Evolutionary conservation across 768 basidiomycete species (phyloP), one percentile per base, ranked within the genome.

Genomic region (Tulasnella calospora): DNA sequence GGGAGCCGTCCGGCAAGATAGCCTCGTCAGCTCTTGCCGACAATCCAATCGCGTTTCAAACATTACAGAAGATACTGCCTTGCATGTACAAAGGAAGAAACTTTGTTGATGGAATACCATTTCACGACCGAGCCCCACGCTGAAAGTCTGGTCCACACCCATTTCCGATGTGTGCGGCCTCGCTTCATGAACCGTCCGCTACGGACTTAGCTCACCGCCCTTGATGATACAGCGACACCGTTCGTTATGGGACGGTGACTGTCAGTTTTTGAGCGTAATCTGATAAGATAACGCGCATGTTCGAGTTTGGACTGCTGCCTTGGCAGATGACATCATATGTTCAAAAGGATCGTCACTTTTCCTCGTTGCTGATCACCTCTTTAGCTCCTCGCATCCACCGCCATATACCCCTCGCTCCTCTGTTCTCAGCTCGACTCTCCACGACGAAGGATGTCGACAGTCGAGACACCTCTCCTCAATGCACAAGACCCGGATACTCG

Each of bases 381-480:
- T 27, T 67, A 30, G 44, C 44, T 33, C 33, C 21, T 51, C 23
- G 1, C n/a, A 40, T 73, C 27, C 46, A 74, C 44, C 51, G n/a
- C 44, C n/a, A 0, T 21, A 33, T 74, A 35, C 33, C 44, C 44
- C 73, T 13, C 38, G 23, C 73, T 27, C 40, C 44, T 35, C 51
- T 44, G 44, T 47, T 33, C 40, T 51, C 73, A 47, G 9, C 72
- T 7, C 27, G 44, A 44, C 27, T 46, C 23, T 10, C 33, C 19
- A 15, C 44, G 44, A 55, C 33, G n/a, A 57, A 76, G 23, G 51
- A 61, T 61, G 75, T 57, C 75, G 19, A 76, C 75, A 30, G 35
- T 33, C 17, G 57, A 40, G n/a, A 76, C 75, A 55, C 75, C 75
- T 7, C 75, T 76, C 8, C 55, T 76, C 33, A 61, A 76, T 27